Evolutionary conservation across 352 stramenopile species (phyloP).

Genomic region (Pythium monospermum): DNA sequence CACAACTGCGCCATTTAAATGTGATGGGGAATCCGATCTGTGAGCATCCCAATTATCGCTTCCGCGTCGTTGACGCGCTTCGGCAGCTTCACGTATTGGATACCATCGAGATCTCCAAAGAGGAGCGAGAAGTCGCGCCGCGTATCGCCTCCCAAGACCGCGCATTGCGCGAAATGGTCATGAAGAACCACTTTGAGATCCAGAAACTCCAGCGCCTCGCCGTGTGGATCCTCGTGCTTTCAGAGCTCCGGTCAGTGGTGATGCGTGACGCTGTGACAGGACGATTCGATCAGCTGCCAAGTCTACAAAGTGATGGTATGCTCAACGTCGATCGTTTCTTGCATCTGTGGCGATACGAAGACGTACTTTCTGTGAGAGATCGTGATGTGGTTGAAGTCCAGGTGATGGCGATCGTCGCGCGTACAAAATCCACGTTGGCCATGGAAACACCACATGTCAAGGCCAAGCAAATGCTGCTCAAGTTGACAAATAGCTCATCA

Average conservation of each 20-base stretch:
- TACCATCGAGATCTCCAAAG: constrained; percentile 44
- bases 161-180: constrained; percentile 38
- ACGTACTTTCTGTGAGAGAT: constrained; percentile 27
- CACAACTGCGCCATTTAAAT: constrained; percentile 58
- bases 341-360: constrained; percentile 42
- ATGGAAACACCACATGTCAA: constrained; percentile 52
- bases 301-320: constrained; percentile 26
- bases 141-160: constrained; percentile 51
- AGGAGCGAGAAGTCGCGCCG: constrained; percentile 48
- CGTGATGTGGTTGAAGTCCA: constrained; percentile 40
- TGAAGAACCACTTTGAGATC: constrained; percentile 67
- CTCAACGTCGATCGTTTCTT: constrained; percentile 43
- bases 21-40: constrained; percentile 72
- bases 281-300: constrained; percentile 54
- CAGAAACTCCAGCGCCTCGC: constrained; percentile 59
- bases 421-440: constrained; percentile 44
- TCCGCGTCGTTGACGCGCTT: constrained; percentile 49
- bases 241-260: constrained; percentile 54
- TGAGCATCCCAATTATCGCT: constrained; percentile 63
- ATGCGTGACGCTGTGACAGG: constrained; percentile 29
- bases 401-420: constrained; percentile 61
- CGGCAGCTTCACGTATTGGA: constrained; percentile 52
- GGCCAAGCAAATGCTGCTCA: constrained; percentile 64
- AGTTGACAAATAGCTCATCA: constrained; percentile 31
- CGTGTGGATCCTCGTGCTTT: constrained; percentile 40